Base-by-base conservation (phyloP, 371 early-diverging fungal genomes). In the Apophysomyces sp. region DNA sequence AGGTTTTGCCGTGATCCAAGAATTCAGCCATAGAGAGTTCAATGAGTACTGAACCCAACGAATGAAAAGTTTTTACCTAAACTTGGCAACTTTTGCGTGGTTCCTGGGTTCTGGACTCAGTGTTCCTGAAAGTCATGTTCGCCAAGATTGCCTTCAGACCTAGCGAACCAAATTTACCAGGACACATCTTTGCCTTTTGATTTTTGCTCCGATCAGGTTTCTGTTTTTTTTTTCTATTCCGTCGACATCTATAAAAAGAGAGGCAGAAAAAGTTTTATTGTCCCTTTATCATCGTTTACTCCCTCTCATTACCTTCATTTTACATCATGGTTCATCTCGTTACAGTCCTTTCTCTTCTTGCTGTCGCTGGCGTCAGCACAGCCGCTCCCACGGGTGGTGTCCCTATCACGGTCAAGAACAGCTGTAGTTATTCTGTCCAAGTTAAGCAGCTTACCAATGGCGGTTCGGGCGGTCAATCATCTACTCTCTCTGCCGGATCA, bases 361-460 rank as follows among this genome's bases (percentile, higher is more conserved):
- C 63, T 41, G 5, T 57, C 63, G 63, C 63, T 53, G 63, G 63
- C 58, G 58, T 58, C 36, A 58, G 58, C 41, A 44, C 57, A 18
- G 58, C 63, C 53, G 63, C 63, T 40, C 63, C 63, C 37, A 26
- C 36, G 18, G 52, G 63, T 27, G 52, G 56, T 56, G 68, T 74
- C 12, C 54, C 70, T 15, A 73, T 79, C n/a, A 74, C 69, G 21
- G 62, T 79, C 37, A 66, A 73, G 59, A 79, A 79, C 61, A 68
- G 52, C 53, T 79, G 79, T 59, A 39, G 58, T 11, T 57, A 61
- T 13, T 16, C 52, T 29, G 34, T 76, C 6, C 66, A 72, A 26
- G 65, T 76, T 3, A 66, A 74, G 55, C 74, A 76, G 44, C 63
- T 76, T 18, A 70, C 67, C 9, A 79, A 76, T 52, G 69, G 65